Conservation (phyloP, 169 alveolate species). For the Plasmodium gallinaceum region DNA sequence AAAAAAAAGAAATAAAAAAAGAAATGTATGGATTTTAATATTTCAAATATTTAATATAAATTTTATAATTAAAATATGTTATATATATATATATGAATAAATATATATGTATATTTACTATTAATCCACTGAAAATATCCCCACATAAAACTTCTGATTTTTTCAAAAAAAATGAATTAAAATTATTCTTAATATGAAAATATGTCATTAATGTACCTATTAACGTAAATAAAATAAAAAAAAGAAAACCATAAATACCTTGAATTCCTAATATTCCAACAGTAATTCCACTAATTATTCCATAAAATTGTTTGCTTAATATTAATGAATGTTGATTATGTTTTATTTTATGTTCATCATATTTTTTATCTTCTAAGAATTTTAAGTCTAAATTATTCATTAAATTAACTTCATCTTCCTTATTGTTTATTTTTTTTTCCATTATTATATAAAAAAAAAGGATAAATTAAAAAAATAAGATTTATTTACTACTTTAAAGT, state of each 20-base stretch:
- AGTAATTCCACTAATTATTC: constrained; percentile 72
- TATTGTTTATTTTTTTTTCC: no score
- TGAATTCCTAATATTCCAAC: constrained; percentile 69
- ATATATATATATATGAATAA: not conserved
- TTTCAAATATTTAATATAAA: not conserved
- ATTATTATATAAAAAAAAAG: no score
- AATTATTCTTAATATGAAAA: constrained; percentile 42
- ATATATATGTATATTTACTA: constrained; percentile 20
- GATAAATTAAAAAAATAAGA: no score
- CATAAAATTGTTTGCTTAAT: constrained; percentile 63
- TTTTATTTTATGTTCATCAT: constrained; percentile 47
- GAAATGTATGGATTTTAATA: constrained; percentile 1
- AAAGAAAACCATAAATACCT: constrained; percentile 59
- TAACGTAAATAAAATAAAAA: constrained; percentile 37
- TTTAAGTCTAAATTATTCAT: constrained; percentile 36
- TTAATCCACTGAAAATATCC: constrained; percentile 70
- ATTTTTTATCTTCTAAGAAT: constrained; percentile 13
- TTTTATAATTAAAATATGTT: not conserved
- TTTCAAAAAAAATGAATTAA: constrained; percentile 43
- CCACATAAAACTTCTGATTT: constrained; percentile 26
- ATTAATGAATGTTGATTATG: constrained; percentile 55
- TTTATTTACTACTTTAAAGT: no score
- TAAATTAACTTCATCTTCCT: constrained; percentile 21
- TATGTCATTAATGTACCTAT: constrained; percentile 63
- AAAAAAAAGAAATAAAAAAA: not conserved